phyloP scores from a whole-genome alignment of 192 early-diverging fungal genomes.

The Irineochytrium annulatum region DNA sequence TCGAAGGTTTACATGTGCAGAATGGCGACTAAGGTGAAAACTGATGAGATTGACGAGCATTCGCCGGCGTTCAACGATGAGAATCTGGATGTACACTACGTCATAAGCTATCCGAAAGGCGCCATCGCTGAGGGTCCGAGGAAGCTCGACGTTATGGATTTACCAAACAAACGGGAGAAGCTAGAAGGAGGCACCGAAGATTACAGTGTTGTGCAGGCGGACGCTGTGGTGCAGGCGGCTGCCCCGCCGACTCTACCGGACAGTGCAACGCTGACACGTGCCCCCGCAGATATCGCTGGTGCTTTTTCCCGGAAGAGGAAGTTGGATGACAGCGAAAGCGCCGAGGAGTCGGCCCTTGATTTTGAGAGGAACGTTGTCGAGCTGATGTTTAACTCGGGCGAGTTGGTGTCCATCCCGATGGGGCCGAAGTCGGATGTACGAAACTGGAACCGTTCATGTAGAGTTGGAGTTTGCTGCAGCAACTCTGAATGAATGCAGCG shows the following conservation, averaged over 20 bases:
- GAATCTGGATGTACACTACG: slow-evolving; percentile 62
- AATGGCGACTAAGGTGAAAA: slow-evolving; percentile 20
- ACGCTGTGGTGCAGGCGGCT: no score
- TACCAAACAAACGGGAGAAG: background rate
- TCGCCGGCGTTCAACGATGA: slow-evolving; percentile 50
- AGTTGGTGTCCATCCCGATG: background rate
- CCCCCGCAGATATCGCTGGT: background rate
- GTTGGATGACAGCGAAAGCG: background rate
- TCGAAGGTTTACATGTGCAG: slow-evolving; percentile 5
- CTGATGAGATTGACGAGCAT: slow-evolving; percentile 23
- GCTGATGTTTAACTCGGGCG: background rate
- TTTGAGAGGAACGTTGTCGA: background rate
- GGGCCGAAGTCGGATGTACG: background rate
- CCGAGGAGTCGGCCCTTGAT: background rate
- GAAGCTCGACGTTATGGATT: background rate
- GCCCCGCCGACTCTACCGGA: background rate
- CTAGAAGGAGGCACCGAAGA: background rate
- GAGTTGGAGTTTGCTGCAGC: background rate
- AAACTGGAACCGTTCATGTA: background rate
- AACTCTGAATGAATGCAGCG: background rate
- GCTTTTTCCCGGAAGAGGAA: background rate
- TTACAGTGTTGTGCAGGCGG: no score
- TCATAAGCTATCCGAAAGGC: slow-evolving; percentile 58
- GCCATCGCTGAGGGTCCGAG: background rate
- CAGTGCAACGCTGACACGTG: background rate